Percentiles rank a stretch among this genome's conserved stretches.
Conservation (phyloP, 768 basidiomycete species). For the Suillus plorans region DNA sequence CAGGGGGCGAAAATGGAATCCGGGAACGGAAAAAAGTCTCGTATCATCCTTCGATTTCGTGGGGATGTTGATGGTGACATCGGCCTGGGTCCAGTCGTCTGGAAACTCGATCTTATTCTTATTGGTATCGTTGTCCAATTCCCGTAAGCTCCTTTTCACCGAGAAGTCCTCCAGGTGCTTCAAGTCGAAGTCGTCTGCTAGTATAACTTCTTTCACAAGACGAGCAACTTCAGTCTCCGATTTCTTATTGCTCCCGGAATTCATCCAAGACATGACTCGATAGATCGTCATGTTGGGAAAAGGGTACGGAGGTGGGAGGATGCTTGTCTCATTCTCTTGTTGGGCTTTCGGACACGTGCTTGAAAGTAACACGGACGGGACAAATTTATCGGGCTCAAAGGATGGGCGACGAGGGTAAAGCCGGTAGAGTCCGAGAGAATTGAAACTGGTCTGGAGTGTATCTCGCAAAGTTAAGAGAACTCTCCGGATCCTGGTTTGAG, state of each 20-base stretch:
- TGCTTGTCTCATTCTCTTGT: too few relatives aligned
- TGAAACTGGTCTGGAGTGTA: too few relatives aligned
- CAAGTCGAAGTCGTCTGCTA: not conserved
- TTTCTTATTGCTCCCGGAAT: conserved; percentile 3
- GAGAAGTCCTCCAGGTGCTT: not conserved
- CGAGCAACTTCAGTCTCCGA: not conserved
- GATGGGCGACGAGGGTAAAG: too few relatives aligned
- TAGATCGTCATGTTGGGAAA: conserved; percentile 1
- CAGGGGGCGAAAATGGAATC: too few relatives aligned
- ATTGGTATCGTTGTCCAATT: not conserved
- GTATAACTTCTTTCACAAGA: not conserved
- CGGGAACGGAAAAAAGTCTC: not conserved
- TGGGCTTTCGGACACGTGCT: too few relatives aligned
- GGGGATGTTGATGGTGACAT: not conserved
- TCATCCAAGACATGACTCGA: conserved; percentile 9
- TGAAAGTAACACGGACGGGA: too few relatives aligned
- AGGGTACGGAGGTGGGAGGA: conserved; percentile 1
- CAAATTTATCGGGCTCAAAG: too few relatives aligned
- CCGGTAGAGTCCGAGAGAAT: too few relatives aligned
- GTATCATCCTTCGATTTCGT: not conserved
- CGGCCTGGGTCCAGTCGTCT: not conserved
- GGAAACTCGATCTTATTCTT: not conserved
- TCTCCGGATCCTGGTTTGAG: too few relatives aligned
- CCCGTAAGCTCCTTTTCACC: not conserved
- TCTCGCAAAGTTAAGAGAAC: too few relatives aligned